A percentile compares a stretch with the other conserved stretches of the same genome.
These are phyloP conservation scores for Starmerella cellae DNA, from an alignment of 805 yeast species.

Conservation along the genomic window DNA sequence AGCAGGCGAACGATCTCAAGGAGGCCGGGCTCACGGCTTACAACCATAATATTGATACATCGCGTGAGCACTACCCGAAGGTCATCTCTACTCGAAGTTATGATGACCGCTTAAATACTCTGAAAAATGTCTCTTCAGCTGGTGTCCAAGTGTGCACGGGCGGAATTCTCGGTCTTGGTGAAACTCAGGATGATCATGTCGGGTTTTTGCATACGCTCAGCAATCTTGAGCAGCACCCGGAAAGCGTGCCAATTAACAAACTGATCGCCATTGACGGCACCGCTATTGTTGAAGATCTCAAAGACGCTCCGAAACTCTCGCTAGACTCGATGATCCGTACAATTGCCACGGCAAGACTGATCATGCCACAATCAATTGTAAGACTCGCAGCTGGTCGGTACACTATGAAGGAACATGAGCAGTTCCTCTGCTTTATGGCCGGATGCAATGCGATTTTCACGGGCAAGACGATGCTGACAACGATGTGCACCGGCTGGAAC, in stretches of 20 bases:
- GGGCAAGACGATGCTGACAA: conserved; percentile 68
- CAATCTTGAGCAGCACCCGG: conserved; percentile 62
- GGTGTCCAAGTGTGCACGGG: conserved; percentile 66
- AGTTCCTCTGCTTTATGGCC: conserved; percentile 58
- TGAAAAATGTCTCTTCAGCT: conserved; percentile 46
- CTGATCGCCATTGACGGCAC: conserved; percentile 71
- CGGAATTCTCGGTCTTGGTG: conserved; percentile 70
- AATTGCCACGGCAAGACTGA: conserved; percentile 59
- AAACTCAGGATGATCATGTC: conserved; percentile 55
- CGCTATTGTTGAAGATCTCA: conserved; percentile 46
- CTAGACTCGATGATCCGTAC: conserved; percentile 55
- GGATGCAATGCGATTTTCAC: conserved; percentile 75
- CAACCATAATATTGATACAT: conserved; percentile 70
- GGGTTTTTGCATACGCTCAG: conserved; percentile 54
- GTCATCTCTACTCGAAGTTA: conserved; percentile 56
- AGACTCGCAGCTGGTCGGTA: conserved; percentile 72
- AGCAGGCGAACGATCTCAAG: conserved; percentile 47
- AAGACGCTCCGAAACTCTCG: conserved; percentile 27
- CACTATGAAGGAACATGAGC: conserved; percentile 67
- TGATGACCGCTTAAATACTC: conserved; percentile 59
- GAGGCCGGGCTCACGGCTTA: conserved; percentile 71
- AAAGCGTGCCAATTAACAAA: conserved; percentile 67
- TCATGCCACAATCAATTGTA: conserved; percentile 60
- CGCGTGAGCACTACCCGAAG: conserved; percentile 62
- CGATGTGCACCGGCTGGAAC: conserved; percentile 75